Evolutionary conservation across 1,284 basidiomycete genomes (phyloP).

Genomic region (Xerocomus amazonicus): DNA sequence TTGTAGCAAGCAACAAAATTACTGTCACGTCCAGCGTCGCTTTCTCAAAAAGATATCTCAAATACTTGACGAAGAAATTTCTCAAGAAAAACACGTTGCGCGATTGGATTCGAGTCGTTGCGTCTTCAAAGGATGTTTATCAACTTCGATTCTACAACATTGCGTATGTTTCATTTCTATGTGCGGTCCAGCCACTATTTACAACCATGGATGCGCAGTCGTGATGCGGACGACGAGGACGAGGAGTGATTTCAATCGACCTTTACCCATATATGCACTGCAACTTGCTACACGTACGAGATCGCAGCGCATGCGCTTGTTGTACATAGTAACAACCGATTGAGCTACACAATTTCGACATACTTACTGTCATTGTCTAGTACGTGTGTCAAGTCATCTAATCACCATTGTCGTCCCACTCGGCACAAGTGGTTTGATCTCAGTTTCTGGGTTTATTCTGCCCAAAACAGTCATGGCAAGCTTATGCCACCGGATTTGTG

Average conservation of each 20-base stretch:
- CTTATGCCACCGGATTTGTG: slow-evolving; percentile 69
- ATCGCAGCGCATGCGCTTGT: too few species aligned
- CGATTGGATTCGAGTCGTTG: slow-evolving; percentile 89
- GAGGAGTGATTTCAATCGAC: slow-evolving; percentile 39
- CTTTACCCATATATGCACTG: slow-evolving; percentile 5
- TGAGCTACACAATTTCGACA: background rate
- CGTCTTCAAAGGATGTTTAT: slow-evolving; percentile 86
- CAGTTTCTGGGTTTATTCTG: slow-evolving; percentile 37
- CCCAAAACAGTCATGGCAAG: slow-evolving; percentile 62
- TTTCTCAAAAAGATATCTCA: slow-evolving; percentile 90
- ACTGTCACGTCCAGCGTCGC: slow-evolving; percentile 79
- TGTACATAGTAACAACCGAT: background rate
- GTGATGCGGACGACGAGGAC: slow-evolving; percentile 50
- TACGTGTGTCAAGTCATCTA: slow-evolving; percentile 11
- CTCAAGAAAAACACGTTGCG: slow-evolving; percentile 86
- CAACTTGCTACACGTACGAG: background rate
- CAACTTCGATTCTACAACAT: slow-evolving; percentile 94
- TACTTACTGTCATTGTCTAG: background rate
- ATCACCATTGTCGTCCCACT: slow-evolving; percentile 9
- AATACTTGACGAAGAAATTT: slow-evolving; percentile 96
- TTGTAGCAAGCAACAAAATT: slow-evolving; percentile 67
- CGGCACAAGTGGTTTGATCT: slow-evolving; percentile 10
- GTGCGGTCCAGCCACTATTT: slow-evolving; percentile 5
- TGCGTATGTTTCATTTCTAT: slow-evolving; percentile 54
- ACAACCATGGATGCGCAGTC: slow-evolving; percentile 20